These are phyloP conservation scores for Globisporangium spinosum DNA, from an alignment of 352 stramenopile species.

Conservation along the genomic window DNA sequence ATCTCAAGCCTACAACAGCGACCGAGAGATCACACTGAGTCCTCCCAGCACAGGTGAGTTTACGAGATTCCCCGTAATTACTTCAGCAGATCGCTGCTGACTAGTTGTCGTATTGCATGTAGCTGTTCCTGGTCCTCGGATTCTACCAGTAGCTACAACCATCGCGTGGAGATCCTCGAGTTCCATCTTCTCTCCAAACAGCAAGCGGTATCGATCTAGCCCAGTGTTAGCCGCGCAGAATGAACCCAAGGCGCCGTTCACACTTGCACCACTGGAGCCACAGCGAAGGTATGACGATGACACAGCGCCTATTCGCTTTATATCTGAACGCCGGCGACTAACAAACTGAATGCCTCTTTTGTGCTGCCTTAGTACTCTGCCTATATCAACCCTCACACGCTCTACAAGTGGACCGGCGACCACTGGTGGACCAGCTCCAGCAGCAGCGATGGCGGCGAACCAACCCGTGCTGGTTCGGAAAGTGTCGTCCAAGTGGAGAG, in stretches of 20 bases:
- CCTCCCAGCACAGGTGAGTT: slow-evolving; percentile 14
- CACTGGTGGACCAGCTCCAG: not conserved
- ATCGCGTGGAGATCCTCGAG: slow-evolving; percentile 20
- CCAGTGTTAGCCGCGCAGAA: not conserved
- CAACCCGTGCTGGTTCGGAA: slow-evolving; percentile 41
- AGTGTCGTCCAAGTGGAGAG: slow-evolving; percentile 50
- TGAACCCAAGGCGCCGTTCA: slow-evolving; percentile 6
- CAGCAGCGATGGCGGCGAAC: slow-evolving; percentile 16
- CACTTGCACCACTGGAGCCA: slow-evolving; percentile 4
- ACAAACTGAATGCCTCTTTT: not conserved
- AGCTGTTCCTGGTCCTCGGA: slow-evolving; percentile 14
- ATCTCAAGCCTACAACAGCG: slow-evolving; percentile 28
- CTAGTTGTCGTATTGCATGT: not conserved
- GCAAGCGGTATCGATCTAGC: slow-evolving; percentile 13
- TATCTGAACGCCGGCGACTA: not conserved
- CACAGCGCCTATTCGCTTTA: too few species aligned
- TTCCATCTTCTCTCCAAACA: slow-evolving; percentile 17
- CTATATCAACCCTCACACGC: slow-evolving; percentile 4
- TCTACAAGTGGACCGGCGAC: slow-evolving; percentile 6
- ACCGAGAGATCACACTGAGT: slow-evolving; percentile 19
- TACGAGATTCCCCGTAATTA: not conserved
- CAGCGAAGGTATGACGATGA: slow-evolving; percentile 3
- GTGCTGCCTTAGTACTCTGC: slow-evolving; percentile 8
- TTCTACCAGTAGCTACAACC: slow-evolving; percentile 21
- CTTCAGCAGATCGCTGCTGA: not conserved